A percentile compares a stretch with the other conserved stretches of the same genome.
These are phyloP conservation scores for Psidium guajava DNA, from an alignment of 345 rosid species.

Conservation along the genomic window DNA sequence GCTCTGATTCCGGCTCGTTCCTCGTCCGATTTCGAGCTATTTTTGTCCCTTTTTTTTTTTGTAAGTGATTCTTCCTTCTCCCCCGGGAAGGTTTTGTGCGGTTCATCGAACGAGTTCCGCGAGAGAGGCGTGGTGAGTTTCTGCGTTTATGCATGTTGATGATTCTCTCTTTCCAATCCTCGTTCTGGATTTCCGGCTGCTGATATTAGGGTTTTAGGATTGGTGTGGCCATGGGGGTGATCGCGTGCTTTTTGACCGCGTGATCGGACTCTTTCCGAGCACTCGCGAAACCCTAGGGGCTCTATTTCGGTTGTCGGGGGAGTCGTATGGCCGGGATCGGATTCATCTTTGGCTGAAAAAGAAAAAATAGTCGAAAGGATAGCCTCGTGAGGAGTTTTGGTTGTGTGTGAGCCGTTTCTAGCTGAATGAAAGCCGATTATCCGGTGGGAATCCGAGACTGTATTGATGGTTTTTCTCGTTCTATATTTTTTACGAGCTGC, in stretches of 20 bases:
- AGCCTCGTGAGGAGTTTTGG: not conserved
- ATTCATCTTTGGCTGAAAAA: not conserved
- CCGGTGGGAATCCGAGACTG: not conserved
- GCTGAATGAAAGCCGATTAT: not conserved
- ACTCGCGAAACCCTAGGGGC: not conserved
- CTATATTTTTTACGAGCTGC: not conserved
- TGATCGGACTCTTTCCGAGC: not conserved
- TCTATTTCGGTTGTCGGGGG: not conserved
- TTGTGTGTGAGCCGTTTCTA: not conserved
- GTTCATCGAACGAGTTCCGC: not conserved
- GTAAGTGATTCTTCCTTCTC: not conserved
- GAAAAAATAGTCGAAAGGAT: not conserved
- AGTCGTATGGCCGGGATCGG: not conserved
- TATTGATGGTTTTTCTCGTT: not conserved
- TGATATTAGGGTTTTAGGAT: not conserved
- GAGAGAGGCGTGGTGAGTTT: not conserved
- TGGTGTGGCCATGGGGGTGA: not conserved
- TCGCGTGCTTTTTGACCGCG: not conserved
- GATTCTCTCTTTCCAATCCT: not conserved
- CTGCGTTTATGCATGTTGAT: not conserved
- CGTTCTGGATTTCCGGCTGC: not conserved
- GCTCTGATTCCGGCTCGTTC: not conserved
- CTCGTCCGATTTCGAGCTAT: not conserved
- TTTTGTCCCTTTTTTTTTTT: rapidly evolving
- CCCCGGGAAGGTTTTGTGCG: not conserved